A percentile compares a stretch with the other conserved stretches of the same genome.
phyloP scores from a whole-genome alignment of 2,329 filamentous ascomycete species.

The Alternaria longipes region DNA sequence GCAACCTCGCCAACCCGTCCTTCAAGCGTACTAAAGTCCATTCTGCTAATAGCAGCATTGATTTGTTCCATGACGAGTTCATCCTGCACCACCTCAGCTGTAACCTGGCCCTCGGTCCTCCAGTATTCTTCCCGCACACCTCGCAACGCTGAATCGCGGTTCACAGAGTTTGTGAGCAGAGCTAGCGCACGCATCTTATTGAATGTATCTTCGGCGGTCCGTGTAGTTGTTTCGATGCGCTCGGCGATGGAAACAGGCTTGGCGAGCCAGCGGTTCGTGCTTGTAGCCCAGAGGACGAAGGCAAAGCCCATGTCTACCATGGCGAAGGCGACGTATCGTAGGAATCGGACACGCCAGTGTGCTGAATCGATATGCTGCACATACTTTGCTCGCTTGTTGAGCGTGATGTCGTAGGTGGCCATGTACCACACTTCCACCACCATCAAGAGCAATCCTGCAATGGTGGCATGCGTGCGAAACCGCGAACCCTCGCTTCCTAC shows the following conservation, averaged over 20 bases:
- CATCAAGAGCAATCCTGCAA: constrained; percentile 67
- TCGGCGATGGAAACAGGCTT: constrained; percentile 68
- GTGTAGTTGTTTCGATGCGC: constrained; percentile 69
- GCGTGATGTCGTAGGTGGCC: constrained; percentile 70
- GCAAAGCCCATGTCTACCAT: constrained; percentile 71
- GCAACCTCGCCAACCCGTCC: constrained; percentile 67
- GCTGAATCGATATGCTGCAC: constrained; percentile 71
- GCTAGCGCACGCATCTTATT: constrained; percentile 76
- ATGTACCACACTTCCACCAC: constrained; percentile 73
- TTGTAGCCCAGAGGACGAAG: constrained; percentile 74
- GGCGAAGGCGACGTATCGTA: constrained; percentile 71
- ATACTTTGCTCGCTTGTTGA: constrained; percentile 69
- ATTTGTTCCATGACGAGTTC: constrained; percentile 76
- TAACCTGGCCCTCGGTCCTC: constrained; percentile 76
- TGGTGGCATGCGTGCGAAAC: constrained; percentile 77
- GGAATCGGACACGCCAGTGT: constrained; percentile 73
- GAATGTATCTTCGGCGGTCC: constrained; percentile 66
- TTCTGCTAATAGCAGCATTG: constrained; percentile 70
- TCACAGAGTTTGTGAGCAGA: constrained; percentile 80
- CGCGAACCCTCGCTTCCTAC: constrained; percentile 69
- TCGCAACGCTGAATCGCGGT: constrained; percentile 76
- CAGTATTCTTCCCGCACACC: constrained; percentile 76
- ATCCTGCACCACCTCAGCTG: constrained; percentile 80
- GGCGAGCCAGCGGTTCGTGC: constrained; percentile 81
- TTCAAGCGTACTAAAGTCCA: constrained; percentile 69